These are phyloP conservation scores for Xerocomus spinulosus DNA, from an alignment of 768 basidiomycete species.

Conservation along the genomic window DNA sequence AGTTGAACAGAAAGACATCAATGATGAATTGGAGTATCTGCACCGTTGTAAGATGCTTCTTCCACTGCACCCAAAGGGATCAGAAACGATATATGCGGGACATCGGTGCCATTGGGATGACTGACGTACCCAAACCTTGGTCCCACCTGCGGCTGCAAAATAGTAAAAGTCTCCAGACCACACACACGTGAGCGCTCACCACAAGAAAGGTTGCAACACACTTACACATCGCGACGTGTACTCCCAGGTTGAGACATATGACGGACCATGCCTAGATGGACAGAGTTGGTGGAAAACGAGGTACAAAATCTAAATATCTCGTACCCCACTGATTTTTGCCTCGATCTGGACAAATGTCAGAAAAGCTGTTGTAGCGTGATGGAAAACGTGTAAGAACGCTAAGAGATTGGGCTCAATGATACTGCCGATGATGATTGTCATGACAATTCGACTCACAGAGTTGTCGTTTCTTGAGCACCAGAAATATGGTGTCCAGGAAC, in stretches of 20 bases:
- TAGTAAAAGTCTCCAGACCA: constrained; percentile 87
- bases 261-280: constrained; percentile 77
- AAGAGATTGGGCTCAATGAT: not conserved
- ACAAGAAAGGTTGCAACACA: constrained; percentile 11
- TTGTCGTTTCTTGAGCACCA: constrained; percentile 95
- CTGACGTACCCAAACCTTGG: constrained; percentile 21
- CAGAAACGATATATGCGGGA: not conserved
- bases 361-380: constrained; percentile 92
- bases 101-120: not conserved
- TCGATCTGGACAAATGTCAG: constrained; percentile 90
- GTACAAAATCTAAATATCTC: not conserved
- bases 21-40: constrained; percentile 27
- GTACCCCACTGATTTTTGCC: constrained; percentile 81
- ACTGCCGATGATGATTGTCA: not conserved
- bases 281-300: not conserved
- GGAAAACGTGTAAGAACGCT: constrained; percentile 98
- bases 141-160: constrained; percentile 81
- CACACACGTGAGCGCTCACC: not conserved
- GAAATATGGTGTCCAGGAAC: constrained; percentile 90
- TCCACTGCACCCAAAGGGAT: constrained; percentile 18
- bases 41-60: constrained; percentile 23
- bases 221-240: constrained; percentile 96
- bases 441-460: constrained; percentile 53
- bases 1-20: constrained; percentile 18
- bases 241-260: constrained; percentile 79